Evolutionary conservation across 768 basidiomycete genomes (phyloP), one percentile per base, ranked within the genome.

Genomic region (Lenzites betulinus): DNA sequence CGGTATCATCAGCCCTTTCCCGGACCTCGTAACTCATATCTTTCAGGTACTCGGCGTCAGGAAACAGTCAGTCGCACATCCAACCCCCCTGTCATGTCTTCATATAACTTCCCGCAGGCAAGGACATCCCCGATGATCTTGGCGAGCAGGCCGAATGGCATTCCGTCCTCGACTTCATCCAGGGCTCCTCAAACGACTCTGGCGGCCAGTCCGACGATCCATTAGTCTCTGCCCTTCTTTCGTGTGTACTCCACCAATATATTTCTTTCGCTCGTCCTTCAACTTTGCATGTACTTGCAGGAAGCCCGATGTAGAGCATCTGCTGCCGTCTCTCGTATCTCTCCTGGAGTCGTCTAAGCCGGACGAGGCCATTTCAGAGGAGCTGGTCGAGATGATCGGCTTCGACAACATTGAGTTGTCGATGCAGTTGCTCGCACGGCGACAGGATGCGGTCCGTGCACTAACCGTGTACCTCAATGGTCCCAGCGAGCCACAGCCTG

Each of bases 391-490:
- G 60, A 76, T 92, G 11, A 71, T 95, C 48, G 96, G 95, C 2
- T 92, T 88, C 70, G 91, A 96, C 51, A 83, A 89, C 18, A 84
- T 98, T 49, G 92, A 92, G 26, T 76, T 94, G 35, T 85, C 89
- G 8, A 83, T 82, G 74, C 83, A 90, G 42, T 80, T 97, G 26
- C 72, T 97, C 1, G 69, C 77, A 18, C 78, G 85, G 30, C 85
- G 95, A 22, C 38, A 44, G 26, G 62, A 59, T 2, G 57, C 62
- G 7, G 57, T 49, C 0, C 23, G 51, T 28, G 52, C 59, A 30
- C 53, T 62, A 1, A 54, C 51, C 12, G 38, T 22, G 8, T 61
- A 58, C 26, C 23, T 55, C 20, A 47, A 44, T 2, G 51, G 35
- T 13, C 16, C 16, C 4, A 43, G 20, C 4, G 51, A 20, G 18